Percentiles rank a stretch among this genome's conserved stretches.
Conservation (phyloP, 2,329 filamentous ascomycete genomes). For the Microsporum canis region DNA sequence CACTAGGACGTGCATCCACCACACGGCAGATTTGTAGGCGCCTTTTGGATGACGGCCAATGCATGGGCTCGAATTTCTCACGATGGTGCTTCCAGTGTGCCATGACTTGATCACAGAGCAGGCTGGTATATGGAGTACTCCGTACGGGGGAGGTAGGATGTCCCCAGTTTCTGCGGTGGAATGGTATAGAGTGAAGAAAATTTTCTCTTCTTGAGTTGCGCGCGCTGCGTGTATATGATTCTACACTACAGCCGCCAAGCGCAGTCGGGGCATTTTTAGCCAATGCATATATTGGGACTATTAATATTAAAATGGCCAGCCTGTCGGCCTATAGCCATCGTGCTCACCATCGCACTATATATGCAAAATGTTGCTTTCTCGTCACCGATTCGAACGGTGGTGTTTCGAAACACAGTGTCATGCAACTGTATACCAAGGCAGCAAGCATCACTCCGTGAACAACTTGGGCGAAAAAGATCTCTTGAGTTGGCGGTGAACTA, state of each 20-base stretch:
- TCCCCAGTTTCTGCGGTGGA: background rate
- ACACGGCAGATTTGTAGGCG: slow-evolving; percentile 2
- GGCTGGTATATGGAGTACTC: background rate
- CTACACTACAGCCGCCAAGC: background rate
- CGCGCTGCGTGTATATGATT: background rate
- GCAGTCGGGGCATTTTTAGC: background rate
- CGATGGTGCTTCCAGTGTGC: background rate
- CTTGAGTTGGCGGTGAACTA: background rate
- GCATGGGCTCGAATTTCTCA: background rate
- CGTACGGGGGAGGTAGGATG: background rate
- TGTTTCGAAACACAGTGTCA: background rate
- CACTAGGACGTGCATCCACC: background rate
- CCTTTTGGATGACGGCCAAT: background rate
- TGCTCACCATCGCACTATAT: background rate
- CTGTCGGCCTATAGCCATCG: background rate
- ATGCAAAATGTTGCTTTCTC: background rate
- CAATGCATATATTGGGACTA: background rate
- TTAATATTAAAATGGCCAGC: background rate
- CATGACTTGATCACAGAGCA: background rate
- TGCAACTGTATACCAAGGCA: background rate
- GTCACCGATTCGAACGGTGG: background rate
- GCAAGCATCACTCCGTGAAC: background rate
- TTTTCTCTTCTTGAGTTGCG: background rate
- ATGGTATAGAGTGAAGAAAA: background rate
- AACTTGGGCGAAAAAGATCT: too few relatives aligned